These are phyloP conservation scores for Plantago major DNA, from an alignment of 257 asterid species.

Conservation along the genomic window DNA sequence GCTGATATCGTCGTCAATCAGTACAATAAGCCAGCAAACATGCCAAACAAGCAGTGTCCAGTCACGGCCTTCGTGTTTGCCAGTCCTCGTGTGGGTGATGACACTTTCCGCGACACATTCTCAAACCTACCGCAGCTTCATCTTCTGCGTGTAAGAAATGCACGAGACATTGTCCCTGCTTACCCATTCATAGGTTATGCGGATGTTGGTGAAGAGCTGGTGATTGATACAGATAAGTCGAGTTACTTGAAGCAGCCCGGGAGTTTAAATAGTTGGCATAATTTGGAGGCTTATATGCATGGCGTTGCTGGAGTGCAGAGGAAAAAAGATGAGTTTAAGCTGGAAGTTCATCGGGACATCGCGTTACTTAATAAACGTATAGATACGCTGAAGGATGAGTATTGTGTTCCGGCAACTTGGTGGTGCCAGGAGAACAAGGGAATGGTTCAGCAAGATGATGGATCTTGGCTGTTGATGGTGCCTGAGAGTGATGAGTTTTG, in stretches of 20 bases:
- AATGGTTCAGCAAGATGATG: conserved; percentile 76
- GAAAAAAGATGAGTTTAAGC: conserved; percentile 39
- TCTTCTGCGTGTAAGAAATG: conserved; percentile 43
- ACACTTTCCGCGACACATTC: conserved; percentile 21
- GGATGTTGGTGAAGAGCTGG: conserved; percentile 64
- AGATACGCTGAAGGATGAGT: conserved; percentile 49
- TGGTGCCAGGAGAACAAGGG: conserved; percentile 62
- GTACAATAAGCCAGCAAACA: conserved; percentile 35
- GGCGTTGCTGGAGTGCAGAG: conserved; percentile 80
- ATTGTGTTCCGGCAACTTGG: conserved; percentile 60
- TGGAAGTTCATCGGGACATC: conserved; percentile 48
- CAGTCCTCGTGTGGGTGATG: conserved; percentile 70
- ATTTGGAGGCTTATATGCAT: conserved; percentile 62
- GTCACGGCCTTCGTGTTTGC: conserved; percentile 66
- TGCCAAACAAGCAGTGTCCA: conserved; percentile 45
- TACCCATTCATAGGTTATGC: conserved; percentile 45
- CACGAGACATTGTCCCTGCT: conserved; percentile 49
- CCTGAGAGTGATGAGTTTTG: conserved; percentile 34
- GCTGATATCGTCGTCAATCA: conserved; percentile 54
- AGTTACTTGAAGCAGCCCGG: conserved; percentile 50
- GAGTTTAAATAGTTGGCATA: conserved; percentile 41
- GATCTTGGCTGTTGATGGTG: conserved; percentile 66
- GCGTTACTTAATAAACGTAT: conserved; percentile 50
- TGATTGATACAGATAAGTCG: conserved; percentile 51
- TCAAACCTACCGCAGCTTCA: conserved; percentile 26